Conservation (phyloP, 306 rosid genomes). For the Pachyrhizus erosus region DNA sequence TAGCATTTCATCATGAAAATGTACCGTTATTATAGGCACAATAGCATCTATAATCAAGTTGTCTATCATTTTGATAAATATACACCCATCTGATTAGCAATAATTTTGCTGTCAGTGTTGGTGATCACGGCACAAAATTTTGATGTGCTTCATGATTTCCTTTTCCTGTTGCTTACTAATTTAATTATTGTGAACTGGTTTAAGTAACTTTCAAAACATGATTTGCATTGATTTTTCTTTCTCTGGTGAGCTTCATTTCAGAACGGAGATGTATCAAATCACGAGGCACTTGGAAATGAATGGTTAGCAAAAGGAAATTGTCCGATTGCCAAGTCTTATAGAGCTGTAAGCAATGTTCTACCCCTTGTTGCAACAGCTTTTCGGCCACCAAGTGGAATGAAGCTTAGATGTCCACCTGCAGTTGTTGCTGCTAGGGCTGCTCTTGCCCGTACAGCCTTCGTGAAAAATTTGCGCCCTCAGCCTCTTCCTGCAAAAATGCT, state of each 20-base stretch:
- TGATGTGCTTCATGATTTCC: conserved; percentile 15
- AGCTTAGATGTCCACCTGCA: conserved; percentile 77
- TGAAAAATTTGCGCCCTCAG: conserved; percentile 82
- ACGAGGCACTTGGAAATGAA: conserved; percentile 77
- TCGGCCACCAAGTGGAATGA: conserved; percentile 75
- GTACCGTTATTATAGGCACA: conserved; percentile 10
- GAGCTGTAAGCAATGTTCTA: conserved; percentile 74
- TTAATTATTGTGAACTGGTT: neutral
- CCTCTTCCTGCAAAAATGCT: conserved; percentile 88
- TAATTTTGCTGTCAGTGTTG: neutral
- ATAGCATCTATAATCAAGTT: conserved; percentile 2
- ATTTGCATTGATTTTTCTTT: conserved; percentile 21
- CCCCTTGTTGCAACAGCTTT: conserved; percentile 77
- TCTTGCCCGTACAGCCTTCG: conserved; percentile 78
- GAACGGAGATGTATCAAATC: conserved; percentile 68
- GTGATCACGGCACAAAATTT: neutral
- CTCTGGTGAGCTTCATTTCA: conserved; percentile 42
- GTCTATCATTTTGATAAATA: conserved; percentile 14
- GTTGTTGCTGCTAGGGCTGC: conserved; percentile 91
- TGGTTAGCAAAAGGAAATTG: conserved; percentile 82
- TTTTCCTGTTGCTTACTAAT: neutral
- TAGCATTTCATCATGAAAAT: conserved; percentile 21
- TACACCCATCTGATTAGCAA: conserved; percentile 16
- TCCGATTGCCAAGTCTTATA: conserved; percentile 82
- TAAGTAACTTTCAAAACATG: conserved; percentile 6